These are phyloP conservation scores for Neurospora terricola DNA, from an alignment of 495 filamentous ascomycete genomes.

Conservation along the genomic window DNA sequence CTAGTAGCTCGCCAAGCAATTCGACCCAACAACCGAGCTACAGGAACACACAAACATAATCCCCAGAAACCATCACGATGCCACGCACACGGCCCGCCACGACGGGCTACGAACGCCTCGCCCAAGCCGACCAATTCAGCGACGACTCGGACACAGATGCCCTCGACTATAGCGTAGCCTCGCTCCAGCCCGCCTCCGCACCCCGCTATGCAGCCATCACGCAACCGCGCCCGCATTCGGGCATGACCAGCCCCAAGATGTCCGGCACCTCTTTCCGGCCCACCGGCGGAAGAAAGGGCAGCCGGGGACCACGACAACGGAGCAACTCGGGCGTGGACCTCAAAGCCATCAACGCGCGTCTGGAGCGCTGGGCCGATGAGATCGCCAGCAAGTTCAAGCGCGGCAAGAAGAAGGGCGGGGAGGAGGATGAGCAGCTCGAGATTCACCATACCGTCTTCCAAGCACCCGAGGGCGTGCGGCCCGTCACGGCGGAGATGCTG, in stretches of 20 bases:
- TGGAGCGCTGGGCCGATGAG: conserved; percentile 96
- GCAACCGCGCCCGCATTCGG: conserved; percentile 50
- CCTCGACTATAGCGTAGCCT: conserved; percentile 45
- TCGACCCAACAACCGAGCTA: not conserved
- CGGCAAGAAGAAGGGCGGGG: conserved; percentile 57
- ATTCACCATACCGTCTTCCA: conserved; percentile 98
- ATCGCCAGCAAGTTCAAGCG: conserved; percentile 97
- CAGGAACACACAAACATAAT: not conserved
- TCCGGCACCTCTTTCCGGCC: conserved; percentile 8
- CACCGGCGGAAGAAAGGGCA: conserved; percentile 35
- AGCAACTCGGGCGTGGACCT: conserved; percentile 92
- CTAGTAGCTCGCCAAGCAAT: not conserved
- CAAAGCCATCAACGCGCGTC: conserved; percentile 93
- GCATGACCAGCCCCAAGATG: conserved; percentile 45
- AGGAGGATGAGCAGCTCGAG: conserved; percentile 75
- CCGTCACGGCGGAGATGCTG: conserved; percentile 65
- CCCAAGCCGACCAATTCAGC: conserved; percentile 79
- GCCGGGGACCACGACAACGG: conserved; percentile 24
- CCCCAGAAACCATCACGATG: conserved; percentile 9
- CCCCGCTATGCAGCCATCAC: conserved; percentile 60
- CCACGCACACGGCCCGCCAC: conserved; percentile 54
- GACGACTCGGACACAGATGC: conserved; percentile 60
- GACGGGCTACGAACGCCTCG: conserved; percentile 85
- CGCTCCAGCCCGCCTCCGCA: conserved; percentile 49
- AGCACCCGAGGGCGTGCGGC: conserved; percentile 71